Evolutionary conservation across 192 early-diverging fungal species (phyloP).

Genomic region (Gonapodya sp.): DNA sequence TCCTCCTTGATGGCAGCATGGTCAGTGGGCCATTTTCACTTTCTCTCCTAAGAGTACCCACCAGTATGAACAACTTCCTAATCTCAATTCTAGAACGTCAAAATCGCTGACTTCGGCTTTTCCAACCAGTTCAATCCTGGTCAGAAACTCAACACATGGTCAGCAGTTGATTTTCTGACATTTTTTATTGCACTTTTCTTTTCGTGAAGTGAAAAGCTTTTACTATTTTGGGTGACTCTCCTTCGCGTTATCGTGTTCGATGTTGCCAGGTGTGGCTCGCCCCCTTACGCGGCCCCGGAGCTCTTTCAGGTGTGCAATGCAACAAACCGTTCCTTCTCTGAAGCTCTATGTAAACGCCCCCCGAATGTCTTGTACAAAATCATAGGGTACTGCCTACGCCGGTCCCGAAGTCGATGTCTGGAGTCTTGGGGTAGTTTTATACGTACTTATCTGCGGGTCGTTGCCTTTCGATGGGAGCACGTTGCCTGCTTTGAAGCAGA

Average conservation of each 20-base stretch:
- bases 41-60: too few species aligned
- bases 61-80: too few species aligned
- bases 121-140: constrained; percentile 51
- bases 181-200: too few species aligned
- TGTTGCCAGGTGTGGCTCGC: constrained; percentile 51
- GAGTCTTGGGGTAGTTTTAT: constrained; percentile 87
- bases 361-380: neutral
- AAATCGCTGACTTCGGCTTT: constrained; percentile 58
- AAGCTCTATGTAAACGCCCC: neutral
- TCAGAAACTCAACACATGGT: constrained; percentile 47
- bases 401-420: constrained; percentile 95
- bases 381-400: constrained; percentile 69
- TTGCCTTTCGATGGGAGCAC: constrained; percentile 38
- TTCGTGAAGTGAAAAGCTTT: too few species aligned
- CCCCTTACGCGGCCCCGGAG: constrained; percentile 29
- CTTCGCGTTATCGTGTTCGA: too few species aligned
- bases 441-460: constrained; percentile 67
- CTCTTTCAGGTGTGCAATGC: neutral
- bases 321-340: neutral
- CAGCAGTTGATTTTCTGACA: too few species aligned
- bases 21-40: too few species aligned
- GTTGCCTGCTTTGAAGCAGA: neutral
- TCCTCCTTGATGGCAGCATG: constrained; percentile 47
- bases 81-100: constrained; percentile 28
- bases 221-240: too few species aligned